phyloP scores from a whole-genome alignment of 352 stramenopile species.

The Peronospora belbahrii region DNA sequence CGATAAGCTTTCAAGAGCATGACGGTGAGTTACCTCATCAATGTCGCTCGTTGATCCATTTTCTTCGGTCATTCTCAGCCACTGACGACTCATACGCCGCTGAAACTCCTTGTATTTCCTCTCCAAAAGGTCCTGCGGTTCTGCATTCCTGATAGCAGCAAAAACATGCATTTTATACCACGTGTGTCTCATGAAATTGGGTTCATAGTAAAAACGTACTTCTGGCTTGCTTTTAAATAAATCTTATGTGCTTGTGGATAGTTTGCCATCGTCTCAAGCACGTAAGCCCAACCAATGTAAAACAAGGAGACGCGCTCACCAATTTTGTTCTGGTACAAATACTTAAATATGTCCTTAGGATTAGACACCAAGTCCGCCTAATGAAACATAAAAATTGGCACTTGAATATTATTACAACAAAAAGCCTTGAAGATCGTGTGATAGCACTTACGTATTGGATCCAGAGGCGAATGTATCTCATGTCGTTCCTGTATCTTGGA shows the following conservation, averaged over 20 bases:
- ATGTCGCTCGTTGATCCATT: slow-evolving; percentile 13
- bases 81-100: slow-evolving; percentile 74
- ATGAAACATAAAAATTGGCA: neutral
- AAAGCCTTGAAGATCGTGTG: neutral
- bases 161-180: slow-evolving; percentile 2
- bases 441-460: slow-evolving; percentile 76
- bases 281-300: slow-evolving; percentile 82
- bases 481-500: slow-evolving; percentile 62
- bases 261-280: slow-evolving; percentile 72
- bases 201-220: slow-evolving; percentile 40
- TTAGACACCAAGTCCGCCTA: slow-evolving; percentile 82
- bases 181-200: neutral
- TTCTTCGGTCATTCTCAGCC: slow-evolving; percentile 58
- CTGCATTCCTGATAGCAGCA: slow-evolving; percentile 42
- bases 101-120: slow-evolving; percentile 83
- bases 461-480: slow-evolving; percentile 77
- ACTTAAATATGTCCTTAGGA: slow-evolving; percentile 86
- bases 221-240: slow-evolving; percentile 79
- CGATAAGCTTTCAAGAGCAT: slow-evolving; percentile 57
- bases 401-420: neutral
- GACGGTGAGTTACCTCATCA: slow-evolving; percentile 43
- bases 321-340: slow-evolving; percentile 83
- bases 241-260: slow-evolving; percentile 82
- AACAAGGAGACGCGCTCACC: slow-evolving; percentile 73
- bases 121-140: slow-evolving; percentile 55